Evolutionary conservation across 2,329 filamentous ascomycete species (phyloP).

Genomic region (Aureobasidium leucospermi): DNA sequence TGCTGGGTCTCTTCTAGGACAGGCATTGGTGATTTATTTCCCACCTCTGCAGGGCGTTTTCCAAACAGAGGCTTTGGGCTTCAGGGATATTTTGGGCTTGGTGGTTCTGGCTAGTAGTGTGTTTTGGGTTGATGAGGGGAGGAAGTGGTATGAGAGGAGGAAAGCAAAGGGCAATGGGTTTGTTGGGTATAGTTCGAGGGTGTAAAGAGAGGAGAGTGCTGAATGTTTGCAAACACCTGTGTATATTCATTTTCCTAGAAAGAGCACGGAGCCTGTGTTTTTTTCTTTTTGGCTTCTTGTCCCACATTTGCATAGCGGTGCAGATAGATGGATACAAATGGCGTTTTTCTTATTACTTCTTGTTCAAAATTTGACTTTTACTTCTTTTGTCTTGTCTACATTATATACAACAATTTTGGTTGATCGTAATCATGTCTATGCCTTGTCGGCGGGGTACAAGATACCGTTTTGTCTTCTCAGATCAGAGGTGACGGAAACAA

Average conservation of each 20-base stretch:
- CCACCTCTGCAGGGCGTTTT: slow-evolving; percentile 91
- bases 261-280: background rate
- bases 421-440: background rate
- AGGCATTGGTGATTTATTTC: slow-evolving; percentile 88
- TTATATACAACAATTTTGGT: background rate
- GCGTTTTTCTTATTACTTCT: background rate
- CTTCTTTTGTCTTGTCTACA: background rate
- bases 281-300: background rate
- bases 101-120: slow-evolving; percentile 75
- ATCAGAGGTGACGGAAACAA: slow-evolving; percentile 36
- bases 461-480: slow-evolving; percentile 39
- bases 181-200: slow-evolving; percentile 12
- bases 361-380: background rate
- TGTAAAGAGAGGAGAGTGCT: background rate
- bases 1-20: slow-evolving; percentile 72
- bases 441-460: slow-evolving; percentile 23
- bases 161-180: slow-evolving; percentile 17
- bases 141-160: slow-evolving; percentile 64
- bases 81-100: slow-evolving; percentile 67
- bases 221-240: background rate
- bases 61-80: slow-evolving; percentile 78
- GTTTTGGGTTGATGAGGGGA: slow-evolving; percentile 87
- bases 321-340: background rate
- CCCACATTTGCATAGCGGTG: background rate
- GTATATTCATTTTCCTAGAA: slow-evolving; percentile 7